phyloP scores from a whole-genome alignment of 257 asterid genomes.

The Capsicum pubescens region DNA sequence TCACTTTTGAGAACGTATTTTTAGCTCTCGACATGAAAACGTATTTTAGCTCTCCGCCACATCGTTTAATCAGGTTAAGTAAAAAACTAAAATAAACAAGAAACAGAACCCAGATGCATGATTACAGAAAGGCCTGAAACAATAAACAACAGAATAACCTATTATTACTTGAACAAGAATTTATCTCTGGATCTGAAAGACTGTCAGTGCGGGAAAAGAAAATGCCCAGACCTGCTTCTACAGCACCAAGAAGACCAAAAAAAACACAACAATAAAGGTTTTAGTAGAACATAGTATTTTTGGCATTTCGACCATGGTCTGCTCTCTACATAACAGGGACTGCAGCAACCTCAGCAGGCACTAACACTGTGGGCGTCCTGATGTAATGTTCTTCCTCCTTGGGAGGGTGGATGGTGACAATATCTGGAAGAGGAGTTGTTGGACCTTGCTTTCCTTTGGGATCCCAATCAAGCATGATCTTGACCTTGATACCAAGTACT shows the following conservation, averaged over 20 bases:
- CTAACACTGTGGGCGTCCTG: slow-evolving; percentile 29
- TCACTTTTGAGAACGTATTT: not conserved
- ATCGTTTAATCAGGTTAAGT: not conserved
- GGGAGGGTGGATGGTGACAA: slow-evolving; percentile 55
- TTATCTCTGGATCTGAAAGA: not conserved
- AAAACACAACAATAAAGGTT: not conserved
- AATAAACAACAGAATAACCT: not conserved
- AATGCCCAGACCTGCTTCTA: slow-evolving; percentile 13
- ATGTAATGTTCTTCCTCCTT: slow-evolving; percentile 55
- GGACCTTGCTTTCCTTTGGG: slow-evolving; percentile 27
- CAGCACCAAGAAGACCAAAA: not conserved
- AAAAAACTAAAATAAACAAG: not conserved
- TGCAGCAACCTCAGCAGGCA: slow-evolving; percentile 33
- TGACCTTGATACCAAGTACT: slow-evolving; percentile 1
- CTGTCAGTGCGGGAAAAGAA: not conserved
- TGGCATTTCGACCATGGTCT: not conserved
- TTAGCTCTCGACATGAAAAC: not conserved
- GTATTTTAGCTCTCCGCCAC: not conserved
- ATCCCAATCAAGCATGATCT: slow-evolving; percentile 3
- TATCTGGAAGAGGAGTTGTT: not conserved
- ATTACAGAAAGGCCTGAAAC: not conserved
- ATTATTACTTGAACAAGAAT: not conserved
- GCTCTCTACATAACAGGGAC: slow-evolving; percentile 25
- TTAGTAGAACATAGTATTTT: not conserved
- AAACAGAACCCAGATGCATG: not conserved